A percentile compares a stretch with the other conserved stretches of the same genome.
These are phyloP conservation scores for Trichodelitschia bisporula DNA, from an alignment of 495 filamentous ascomycete species.

Conservation along the genomic window DNA sequence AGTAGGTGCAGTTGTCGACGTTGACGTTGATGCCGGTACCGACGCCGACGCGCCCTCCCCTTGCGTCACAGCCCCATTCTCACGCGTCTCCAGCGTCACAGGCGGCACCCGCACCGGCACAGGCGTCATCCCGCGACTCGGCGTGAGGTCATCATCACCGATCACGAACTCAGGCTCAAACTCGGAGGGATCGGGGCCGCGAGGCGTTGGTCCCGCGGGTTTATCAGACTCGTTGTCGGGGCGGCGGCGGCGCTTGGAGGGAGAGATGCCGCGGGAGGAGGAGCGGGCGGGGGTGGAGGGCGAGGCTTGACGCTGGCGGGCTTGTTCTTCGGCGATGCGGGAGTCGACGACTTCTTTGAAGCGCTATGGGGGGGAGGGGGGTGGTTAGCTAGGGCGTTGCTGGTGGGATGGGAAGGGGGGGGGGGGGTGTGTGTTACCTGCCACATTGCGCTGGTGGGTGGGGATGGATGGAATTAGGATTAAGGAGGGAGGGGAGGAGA, in stretches of 20 bases:
- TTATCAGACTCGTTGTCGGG: background rate
- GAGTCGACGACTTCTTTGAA: slow-evolving; percentile 68
- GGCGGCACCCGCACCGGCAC: too few relatives aligned
- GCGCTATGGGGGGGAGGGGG: slow-evolving; percentile 28
- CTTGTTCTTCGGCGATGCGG: slow-evolving; percentile 74
- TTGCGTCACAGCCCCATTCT: slow-evolving; percentile 6
- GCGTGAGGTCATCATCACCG: slow-evolving; percentile 36
- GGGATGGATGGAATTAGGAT: too few relatives aligned
- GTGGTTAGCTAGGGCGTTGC: too few relatives aligned
- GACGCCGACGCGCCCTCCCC: too few relatives aligned
- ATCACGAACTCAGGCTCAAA: slow-evolving; percentile 67
- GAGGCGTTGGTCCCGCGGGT: slow-evolving; percentile 22
- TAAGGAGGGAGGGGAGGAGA: too few relatives aligned
- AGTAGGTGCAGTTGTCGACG: too few relatives aligned
- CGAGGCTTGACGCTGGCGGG: slow-evolving; percentile 31
- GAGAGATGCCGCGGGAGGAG: slow-evolving; percentile 6
- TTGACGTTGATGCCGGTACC: too few relatives aligned
- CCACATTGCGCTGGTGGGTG: too few relatives aligned
- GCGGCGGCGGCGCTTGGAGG: background rate
- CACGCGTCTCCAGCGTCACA: too few relatives aligned
- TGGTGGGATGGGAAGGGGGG: too few relatives aligned
- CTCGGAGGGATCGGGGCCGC: slow-evolving; percentile 51
- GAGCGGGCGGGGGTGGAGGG: slow-evolving; percentile 22
- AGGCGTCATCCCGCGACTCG: background rate
- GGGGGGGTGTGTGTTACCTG: too few relatives aligned